Evolutionary conservation across 495 filamentous ascomycete species (phyloP), one percentile per base, ranked within the genome.

Genomic region (Podospora comata): DNA sequence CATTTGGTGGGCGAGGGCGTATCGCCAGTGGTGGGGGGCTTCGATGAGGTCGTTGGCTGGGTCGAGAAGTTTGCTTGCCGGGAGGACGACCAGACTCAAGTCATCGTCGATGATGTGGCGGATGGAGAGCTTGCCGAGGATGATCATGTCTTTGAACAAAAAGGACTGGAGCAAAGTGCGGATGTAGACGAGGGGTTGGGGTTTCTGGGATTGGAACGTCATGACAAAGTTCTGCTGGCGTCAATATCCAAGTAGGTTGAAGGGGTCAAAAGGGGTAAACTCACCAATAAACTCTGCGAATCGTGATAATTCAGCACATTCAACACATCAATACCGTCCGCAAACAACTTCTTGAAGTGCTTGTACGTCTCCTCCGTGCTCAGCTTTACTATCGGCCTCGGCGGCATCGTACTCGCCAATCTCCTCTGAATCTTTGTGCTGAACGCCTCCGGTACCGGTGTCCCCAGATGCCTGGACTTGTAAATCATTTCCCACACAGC

Each of bases 331-430:
- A 87, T 83, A 62, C 86, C 90, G 75, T 97, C 91, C 66, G 85
- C 80, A 75, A 89, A 92, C 28, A 97, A 77, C 39, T 86, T 85
- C 71, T 85, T 85, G 71, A 97, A 82, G 71, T 91, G 88, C 66
- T 78, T 78, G 70, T 88, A 84, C 5, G 94, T 92, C 73, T 92
- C 88, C 23, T 89, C 86, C 63, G 90, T 88, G 54, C 83, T 86
- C 44, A 92, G 84, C 34, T 90, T 85, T 18, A 97, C 91, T 71
- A 97, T 94, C 6, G 94, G 92, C 28, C 94, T 88, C 27, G 95
- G 96, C 4, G 95, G 95, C 64, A 96, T 92, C 4, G 92, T 97
- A 72, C 92, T 97, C 7, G 95, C 92, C 5, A 99, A 80, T 68
- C 88, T 89, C 15, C 96, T 86, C 74, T 99, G 95, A 13, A 98